A percentile compares a stretch with the other conserved stretches of the same genome.
Conservation (phyloP, 495 filamentous ascomycete species). For the Penicillium psychrofluorescens region DNA sequence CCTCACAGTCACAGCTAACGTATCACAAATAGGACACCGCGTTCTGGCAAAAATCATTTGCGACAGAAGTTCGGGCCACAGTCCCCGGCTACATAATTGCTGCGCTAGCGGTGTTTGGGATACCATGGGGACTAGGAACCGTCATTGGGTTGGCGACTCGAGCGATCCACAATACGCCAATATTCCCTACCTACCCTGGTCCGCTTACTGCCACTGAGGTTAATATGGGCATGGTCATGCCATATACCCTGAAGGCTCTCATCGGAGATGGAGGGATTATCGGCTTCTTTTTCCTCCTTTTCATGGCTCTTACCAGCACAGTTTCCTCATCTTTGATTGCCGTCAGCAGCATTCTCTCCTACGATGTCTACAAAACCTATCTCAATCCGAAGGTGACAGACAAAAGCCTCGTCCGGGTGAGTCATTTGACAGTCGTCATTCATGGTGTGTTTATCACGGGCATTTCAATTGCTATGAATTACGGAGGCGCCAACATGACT, state of each 20-base stretch:
- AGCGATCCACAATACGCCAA: slow-evolving; percentile 38
- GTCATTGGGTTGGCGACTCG: slow-evolving; percentile 40
- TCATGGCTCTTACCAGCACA: slow-evolving; percentile 48
- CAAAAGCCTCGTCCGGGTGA: slow-evolving; percentile 26
- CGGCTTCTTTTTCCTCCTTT: slow-evolving; percentile 44
- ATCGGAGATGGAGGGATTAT: slow-evolving; percentile 40
- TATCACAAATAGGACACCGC: slow-evolving; percentile 33
- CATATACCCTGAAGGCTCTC: slow-evolving; percentile 41
- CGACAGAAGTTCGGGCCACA: slow-evolving; percentile 32
- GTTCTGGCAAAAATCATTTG: slow-evolving; percentile 48
- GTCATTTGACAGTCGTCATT: slow-evolving; percentile 29
- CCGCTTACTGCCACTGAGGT: slow-evolving; percentile 36
- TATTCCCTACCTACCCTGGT: slow-evolving; percentile 46
- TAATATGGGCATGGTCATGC: slow-evolving; percentile 38
- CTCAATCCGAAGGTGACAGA: slow-evolving; percentile 37
- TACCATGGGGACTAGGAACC: slow-evolving; percentile 45
- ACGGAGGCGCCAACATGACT: slow-evolving; percentile 35
- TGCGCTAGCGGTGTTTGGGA: slow-evolving; percentile 37
- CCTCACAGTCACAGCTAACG: background rate
- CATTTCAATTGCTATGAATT: slow-evolving; percentile 29
- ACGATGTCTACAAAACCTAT: slow-evolving; percentile 47
- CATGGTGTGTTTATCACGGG: slow-evolving; percentile 32
- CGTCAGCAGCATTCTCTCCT: slow-evolving; percentile 39
- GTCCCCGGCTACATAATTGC: slow-evolving; percentile 40
- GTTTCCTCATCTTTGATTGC: slow-evolving; percentile 40